Evolutionary conservation across 768 basidiomycete species (phyloP).

Genomic region (Termitomyces sp.): DNA sequence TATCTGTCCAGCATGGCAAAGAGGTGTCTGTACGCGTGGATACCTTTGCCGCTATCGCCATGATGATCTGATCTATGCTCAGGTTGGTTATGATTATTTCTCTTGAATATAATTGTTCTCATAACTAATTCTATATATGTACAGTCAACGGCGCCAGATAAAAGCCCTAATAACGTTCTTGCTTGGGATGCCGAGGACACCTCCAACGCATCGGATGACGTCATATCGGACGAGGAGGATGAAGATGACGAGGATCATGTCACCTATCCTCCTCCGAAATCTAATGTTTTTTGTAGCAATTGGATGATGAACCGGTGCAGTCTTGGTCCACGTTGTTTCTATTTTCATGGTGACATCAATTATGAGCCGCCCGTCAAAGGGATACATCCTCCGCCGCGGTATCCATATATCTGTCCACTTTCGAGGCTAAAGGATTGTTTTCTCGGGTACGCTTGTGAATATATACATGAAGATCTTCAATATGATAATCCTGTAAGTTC

Average conservation of each 20-base stretch:
- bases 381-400: slow-evolving; percentile 18
- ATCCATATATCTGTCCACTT: slow-evolving; percentile 2
- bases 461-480: slow-evolving; percentile 13
- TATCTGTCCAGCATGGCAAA: not conserved
- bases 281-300: slow-evolving; percentile 8
- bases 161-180: not conserved
- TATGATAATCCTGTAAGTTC: slow-evolving; percentile 14
- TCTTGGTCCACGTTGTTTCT: slow-evolving; percentile 13
- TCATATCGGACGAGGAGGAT: not conserved
- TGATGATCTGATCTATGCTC: slow-evolving; percentile 8
- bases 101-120: not conserved
- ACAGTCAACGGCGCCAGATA: not conserved
- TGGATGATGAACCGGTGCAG: slow-evolving; percentile 17
- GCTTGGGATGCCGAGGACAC: slow-evolving; percentile 1
- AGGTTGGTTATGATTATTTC: slow-evolving; percentile 1
- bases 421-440: slow-evolving; percentile 9
- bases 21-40: slow-evolving; percentile 1
- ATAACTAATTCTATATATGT: too few relatives aligned
- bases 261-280: slow-evolving; percentile 12
- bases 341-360: slow-evolving; percentile 17
- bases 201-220: not conserved
- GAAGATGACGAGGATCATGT: not conserved
- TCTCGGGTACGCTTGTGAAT: slow-evolving; percentile 13
- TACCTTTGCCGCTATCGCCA: slow-evolving; percentile 9
- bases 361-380: slow-evolving; percentile 18